Evolutionary conservation across 371 early-diverging fungal species (phyloP).

Genomic region (Apophysomyces sp.): DNA sequence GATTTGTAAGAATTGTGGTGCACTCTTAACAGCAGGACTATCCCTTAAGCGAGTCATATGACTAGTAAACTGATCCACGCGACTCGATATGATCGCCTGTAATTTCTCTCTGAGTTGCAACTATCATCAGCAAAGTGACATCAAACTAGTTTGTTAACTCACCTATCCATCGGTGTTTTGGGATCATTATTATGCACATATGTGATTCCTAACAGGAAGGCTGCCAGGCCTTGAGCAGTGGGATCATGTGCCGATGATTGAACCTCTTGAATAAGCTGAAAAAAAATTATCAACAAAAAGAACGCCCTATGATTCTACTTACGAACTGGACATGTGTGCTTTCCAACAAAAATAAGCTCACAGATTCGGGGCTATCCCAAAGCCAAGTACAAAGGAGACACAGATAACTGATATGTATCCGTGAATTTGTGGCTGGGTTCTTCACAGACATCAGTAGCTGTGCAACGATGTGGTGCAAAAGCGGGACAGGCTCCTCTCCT

Average conservation of each 20-base stretch:
- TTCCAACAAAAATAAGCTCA: slow-evolving; percentile 83
- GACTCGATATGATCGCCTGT: slow-evolving; percentile 79
- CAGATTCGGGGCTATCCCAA: slow-evolving; percentile 73
- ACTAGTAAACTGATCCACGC: slow-evolving; percentile 85
- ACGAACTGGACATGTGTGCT: slow-evolving; percentile 89
- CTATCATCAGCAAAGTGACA: neutral
- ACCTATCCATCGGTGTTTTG: slow-evolving; percentile 67
- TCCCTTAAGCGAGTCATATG: slow-evolving; percentile 85
- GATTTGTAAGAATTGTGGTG: slow-evolving; percentile 62
- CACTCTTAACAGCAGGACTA: slow-evolving; percentile 74
- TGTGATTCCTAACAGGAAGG: slow-evolving; percentile 82
- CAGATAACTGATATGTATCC: slow-evolving; percentile 73
- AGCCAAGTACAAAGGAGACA: slow-evolving; percentile 81
- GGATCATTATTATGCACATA: slow-evolving; percentile 86
- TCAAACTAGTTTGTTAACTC: slow-evolving; percentile 2
- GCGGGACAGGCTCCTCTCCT: slow-evolving; percentile 58
- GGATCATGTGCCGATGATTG: slow-evolving; percentile 82
- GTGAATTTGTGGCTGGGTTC: slow-evolving; percentile 55
- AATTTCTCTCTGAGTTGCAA: slow-evolving; percentile 56
- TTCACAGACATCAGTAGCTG: slow-evolving; percentile 59
- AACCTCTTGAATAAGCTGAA: slow-evolving; percentile 83
- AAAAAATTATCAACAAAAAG: neutral
- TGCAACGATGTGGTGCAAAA: slow-evolving; percentile 61
- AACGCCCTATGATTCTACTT: slow-evolving; percentile 19
- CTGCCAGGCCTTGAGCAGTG: slow-evolving; percentile 86